phyloP scores from a whole-genome alignment of 1,284 basidiomycete genomes.

The Apiotrichum gracile region DNA sequence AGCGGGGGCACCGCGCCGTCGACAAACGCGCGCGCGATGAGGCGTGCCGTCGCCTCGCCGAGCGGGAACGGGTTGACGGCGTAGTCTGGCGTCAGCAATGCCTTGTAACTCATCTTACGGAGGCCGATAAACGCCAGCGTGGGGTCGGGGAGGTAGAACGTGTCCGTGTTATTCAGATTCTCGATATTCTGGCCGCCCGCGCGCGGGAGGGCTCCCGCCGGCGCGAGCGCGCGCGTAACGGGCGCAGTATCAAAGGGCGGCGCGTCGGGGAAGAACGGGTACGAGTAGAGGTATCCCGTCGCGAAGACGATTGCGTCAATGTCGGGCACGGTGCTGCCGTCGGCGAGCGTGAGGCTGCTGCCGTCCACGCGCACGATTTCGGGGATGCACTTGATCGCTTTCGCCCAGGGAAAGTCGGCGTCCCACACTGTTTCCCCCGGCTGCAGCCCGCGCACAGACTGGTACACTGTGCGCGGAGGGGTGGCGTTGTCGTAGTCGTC shows the following conservation, averaged over 20 bases:
- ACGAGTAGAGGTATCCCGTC: slow-evolving; percentile 49
- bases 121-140: slow-evolving; percentile 42
- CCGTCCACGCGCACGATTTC: slow-evolving; percentile 38
- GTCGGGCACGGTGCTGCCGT: slow-evolving; percentile 18
- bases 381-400: slow-evolving; percentile 33
- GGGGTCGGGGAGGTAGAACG: slow-evolving; percentile 45
- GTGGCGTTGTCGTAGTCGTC: slow-evolving; percentile 24
- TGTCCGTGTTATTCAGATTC: slow-evolving; percentile 15
- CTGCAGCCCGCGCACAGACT: slow-evolving; percentile 24
- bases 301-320: slow-evolving; percentile 49
- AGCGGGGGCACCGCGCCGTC: slow-evolving; percentile 14
- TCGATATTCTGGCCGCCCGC: slow-evolving; percentile 19
- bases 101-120: slow-evolving; percentile 21
- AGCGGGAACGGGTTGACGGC: slow-evolving; percentile 49
- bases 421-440: slow-evolving; percentile 10
- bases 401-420: slow-evolving; percentile 28
- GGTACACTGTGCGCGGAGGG: slow-evolving; percentile 35
- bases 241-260: slow-evolving; percentile 17
- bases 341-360: slow-evolving; percentile 4
- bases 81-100: slow-evolving; percentile 26
- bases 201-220: slow-evolving; percentile 8
- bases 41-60: slow-evolving; percentile 46
- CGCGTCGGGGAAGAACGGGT: slow-evolving; percentile 40
- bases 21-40: slow-evolving; percentile 23
- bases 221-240: slow-evolving; percentile 11